Base-by-base conservation (phyloP, 73 alveolate species). In the Stentor roeselii region DNA sequence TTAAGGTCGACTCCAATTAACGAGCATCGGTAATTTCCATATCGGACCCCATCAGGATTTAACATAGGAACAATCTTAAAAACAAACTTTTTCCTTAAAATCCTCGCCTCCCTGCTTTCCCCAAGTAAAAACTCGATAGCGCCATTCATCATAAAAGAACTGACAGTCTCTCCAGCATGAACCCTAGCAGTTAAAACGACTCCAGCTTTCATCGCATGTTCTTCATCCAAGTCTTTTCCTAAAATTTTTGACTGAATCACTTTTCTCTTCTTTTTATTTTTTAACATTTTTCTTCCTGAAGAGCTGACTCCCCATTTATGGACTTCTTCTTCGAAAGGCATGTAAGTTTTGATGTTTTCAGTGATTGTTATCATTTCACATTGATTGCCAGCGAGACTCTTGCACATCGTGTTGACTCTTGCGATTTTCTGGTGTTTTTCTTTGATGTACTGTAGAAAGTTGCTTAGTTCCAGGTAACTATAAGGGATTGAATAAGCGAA, bases 21-120 rank as follows among this genome's bases (percentile, higher is more conserved):
- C 1, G 41, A 67, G 41, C 80, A 67, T 30, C 80, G 1, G 2
- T 98, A 96, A 89, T 94, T 96, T n/a, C 99, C 99, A 59, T 95
- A 97, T 11, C 98, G 92, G 27, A 98, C 99, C 3, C 99, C 99
- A 83, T 98, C 99, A 0, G 99, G 98, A 85, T 98, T 98, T 88
- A 98, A 91, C 99, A 98, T 97, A 0, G 99, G 99, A 2, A 98
- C 97, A 39, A 98, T 93, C 82, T 50, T 87, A 77, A 67, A 94
- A 58, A 96, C 91, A 91, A 92, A 94, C 86, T 94, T 88, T 86
- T 96, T 98, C 75, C 99, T 84, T 84, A 67, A 78, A 39, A 93
- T 92, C 35, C 91, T 84, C 1, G 98, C 98, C 35, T 92, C 91
- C 34, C 87, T 84, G 58, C 92, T 89, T 14, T 93, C 89, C 2